A percentile compares a stretch with the other conserved stretches of the same genome.
Evolutionary conservation across 768 basidiomycete species (phyloP).

Genomic region (Trametes punicea): DNA sequence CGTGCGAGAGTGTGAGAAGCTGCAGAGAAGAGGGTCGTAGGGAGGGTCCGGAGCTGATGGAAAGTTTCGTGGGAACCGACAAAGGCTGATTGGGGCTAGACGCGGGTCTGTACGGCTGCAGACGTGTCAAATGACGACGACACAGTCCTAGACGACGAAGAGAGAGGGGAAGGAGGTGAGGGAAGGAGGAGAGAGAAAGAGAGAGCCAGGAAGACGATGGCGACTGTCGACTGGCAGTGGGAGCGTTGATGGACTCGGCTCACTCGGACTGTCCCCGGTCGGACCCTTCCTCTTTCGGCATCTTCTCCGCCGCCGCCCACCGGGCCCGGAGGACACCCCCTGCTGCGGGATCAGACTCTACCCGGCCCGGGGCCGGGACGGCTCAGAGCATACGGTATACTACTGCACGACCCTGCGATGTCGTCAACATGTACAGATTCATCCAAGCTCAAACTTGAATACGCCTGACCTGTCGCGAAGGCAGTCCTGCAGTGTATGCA

Average conservation of each 20-base stretch:
- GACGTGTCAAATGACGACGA: slow-evolving; percentile 2
- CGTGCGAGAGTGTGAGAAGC: slow-evolving; percentile 14
- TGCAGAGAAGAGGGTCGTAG: slow-evolving; percentile 9
- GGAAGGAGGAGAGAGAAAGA: slow-evolving; percentile 10
- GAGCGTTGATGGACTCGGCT: slow-evolving; percentile 17
- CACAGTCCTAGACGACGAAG: not conserved
- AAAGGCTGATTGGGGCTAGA: slow-evolving; percentile 8
- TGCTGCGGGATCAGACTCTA: not conserved
- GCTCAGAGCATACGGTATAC: too few relatives aligned
- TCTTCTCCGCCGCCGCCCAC: slow-evolving; percentile 5
- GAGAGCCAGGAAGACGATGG: slow-evolving; percentile 12
- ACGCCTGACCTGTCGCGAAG: too few relatives aligned
- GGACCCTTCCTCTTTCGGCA: slow-evolving; percentile 10
- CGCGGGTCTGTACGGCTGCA: not conserved
- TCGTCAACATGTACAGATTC: too few relatives aligned
- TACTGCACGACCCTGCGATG: too few relatives aligned
- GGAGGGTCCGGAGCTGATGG: slow-evolving; percentile 20
- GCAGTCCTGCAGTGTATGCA: too few relatives aligned
- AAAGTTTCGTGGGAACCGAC: slow-evolving; percentile 22
- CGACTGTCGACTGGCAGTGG: slow-evolving; percentile 14
- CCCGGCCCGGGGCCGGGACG: not conserved
- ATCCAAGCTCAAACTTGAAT: too few relatives aligned
- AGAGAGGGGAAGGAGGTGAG: slow-evolving; percentile 6
- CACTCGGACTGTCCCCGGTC: not conserved
- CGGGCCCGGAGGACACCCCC: not conserved